These are phyloP conservation scores for Umbelopsis sp. DNA, from an alignment of 192 early-diverging fungal genomes.

Conservation along the genomic window DNA sequence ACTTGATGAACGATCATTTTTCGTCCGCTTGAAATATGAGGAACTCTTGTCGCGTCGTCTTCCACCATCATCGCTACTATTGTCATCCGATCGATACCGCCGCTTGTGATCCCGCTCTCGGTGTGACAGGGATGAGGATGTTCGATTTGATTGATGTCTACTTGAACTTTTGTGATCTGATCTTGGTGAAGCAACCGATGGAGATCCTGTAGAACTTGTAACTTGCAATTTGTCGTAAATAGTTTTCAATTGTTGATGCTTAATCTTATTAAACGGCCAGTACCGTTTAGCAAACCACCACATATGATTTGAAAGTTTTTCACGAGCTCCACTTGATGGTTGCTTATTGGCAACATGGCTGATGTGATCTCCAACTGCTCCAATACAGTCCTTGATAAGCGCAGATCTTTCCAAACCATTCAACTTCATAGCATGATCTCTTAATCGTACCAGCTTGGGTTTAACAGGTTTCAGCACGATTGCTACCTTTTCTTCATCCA, in stretches of 20 bases:
- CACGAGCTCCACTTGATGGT: conserved; percentile 26
- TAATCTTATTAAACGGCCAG: conserved; percentile 58
- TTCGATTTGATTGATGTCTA: background rate
- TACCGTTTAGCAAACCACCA: conserved; percentile 73
- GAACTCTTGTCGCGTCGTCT: conserved; percentile 1
- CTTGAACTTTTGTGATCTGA: conserved; percentile 23
- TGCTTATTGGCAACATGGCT: conserved; percentile 31
- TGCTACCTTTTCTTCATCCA: conserved; percentile 68
- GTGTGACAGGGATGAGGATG: conserved; percentile 16
- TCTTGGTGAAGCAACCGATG: conserved; percentile 25
- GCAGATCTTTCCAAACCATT: conserved; percentile 30
- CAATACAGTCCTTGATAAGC: conserved; percentile 54
- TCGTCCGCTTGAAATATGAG: conserved; percentile 16
- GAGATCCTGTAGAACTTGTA: conserved; percentile 29
- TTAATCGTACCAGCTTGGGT: conserved; percentile 54
- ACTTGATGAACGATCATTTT: background rate
- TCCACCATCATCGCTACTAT: background rate
- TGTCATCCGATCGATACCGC: background rate
- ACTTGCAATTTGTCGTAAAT: conserved; percentile 53
- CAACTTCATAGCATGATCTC: conserved; percentile 36
- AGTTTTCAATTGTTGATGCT: conserved; percentile 48
- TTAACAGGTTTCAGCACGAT: conserved; percentile 69
- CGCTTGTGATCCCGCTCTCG: background rate
- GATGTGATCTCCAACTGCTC: conserved; percentile 59
- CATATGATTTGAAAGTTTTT: conserved; percentile 49